Conservation (phyloP, 306 rosid species). For the Fragaria nilgerrensis region DNA sequence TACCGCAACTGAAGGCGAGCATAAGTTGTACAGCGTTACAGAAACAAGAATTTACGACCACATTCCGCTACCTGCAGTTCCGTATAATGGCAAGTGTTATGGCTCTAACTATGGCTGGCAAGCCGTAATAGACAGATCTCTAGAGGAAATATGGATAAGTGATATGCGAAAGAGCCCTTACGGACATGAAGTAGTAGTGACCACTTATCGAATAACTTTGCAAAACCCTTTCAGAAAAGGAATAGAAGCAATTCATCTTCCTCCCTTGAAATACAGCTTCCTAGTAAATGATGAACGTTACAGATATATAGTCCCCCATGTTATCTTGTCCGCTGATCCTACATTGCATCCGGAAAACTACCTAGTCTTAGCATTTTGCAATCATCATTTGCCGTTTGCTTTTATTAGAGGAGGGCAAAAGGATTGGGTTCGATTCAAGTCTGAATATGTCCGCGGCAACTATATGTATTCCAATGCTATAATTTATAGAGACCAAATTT, state of each 20-base stretch:
- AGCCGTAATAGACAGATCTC: neutral
- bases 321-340: neutral
- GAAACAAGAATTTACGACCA: neutral
- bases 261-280: neutral
- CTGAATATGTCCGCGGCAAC: neutral
- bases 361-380: neutral
- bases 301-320: neutral
- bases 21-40: neutral
- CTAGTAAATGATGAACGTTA: too few species aligned
- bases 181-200: neutral
- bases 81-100: neutral
- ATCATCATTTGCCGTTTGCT: neutral
- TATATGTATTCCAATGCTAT: neutral
- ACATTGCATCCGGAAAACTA: neutral
- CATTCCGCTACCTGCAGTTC: neutral
- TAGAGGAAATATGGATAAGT: too few species aligned
- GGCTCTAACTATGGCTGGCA: neutral
- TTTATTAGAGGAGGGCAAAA: neutral
- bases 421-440: neutral
- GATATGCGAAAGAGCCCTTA: neutral
- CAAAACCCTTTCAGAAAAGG: neutral
- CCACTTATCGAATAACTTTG: neutral
- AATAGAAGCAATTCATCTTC: neutral
- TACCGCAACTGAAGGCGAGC: neutral
- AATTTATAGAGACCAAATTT: neutral